Base-by-base conservation (phyloP, 129 eudicot genomes). In the Flaveria ramosissima region DNA sequence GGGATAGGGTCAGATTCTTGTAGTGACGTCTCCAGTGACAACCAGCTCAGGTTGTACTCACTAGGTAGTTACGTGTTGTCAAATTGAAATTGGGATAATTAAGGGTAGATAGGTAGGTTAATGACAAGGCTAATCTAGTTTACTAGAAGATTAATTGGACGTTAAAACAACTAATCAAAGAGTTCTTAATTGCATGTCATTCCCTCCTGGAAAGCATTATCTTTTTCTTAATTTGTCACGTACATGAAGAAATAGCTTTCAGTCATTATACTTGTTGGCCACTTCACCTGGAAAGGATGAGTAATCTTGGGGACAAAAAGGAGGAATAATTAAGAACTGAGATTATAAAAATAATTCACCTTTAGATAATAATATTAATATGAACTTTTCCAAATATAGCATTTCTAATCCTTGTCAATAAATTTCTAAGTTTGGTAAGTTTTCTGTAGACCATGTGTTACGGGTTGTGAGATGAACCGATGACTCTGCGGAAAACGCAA, bases 221-320 rank as follows among this genome's bases (percentile, higher is more conserved):
- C 79, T 50, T 2, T 50, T 16, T 66, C 75, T 61, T 21, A 57
- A 71, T 45, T 75, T 65, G 78, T 52, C 74, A 15, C 41, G 41
- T 36, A 36, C 70, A 55, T 76, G 75, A 67, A 76, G 71, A 71
- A 79, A 47, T 62, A 51, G 71, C 73, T 73, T 61, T 78, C 36
- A 23, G 45, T 59, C 84, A 83, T 79, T 79, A 85, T 79, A 68
- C 86, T 80, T 90, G 93, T 90, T 90, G 84, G 96, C 96, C 96
- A 90, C 96, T 90, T 86, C 12, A 84, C 57, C 81, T 39, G 19
- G 75, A 67, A 78, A 82, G 53, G 59, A 65, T 53, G 76, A 85
- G 77, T 85, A 78, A 72, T 79, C 71, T 80, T 86, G 81, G 80
- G 82, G 91, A 88, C 96, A 86, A 80, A 74, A 61, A 85, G 83